These are phyloP conservation scores for Fusarium albidum DNA, from an alignment of 2,329 filamentous ascomycete genomes.

Conservation along the genomic window DNA sequence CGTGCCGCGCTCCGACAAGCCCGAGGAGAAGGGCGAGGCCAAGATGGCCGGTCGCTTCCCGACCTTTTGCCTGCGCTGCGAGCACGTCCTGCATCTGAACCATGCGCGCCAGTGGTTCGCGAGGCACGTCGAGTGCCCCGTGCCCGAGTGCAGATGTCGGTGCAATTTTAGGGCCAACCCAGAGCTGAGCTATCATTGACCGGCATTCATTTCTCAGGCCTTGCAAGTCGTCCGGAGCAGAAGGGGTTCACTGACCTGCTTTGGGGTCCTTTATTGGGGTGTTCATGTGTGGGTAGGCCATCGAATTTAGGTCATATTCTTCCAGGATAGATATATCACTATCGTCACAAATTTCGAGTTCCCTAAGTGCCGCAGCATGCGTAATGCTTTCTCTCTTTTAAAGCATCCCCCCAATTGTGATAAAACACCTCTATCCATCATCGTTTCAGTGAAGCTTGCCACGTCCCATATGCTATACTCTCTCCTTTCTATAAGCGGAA, in stretches of 20 bases:
- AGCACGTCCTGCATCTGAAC: constrained; percentile 73
- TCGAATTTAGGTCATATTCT: not conserved
- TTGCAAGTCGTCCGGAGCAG: not conserved
- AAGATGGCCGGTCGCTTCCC: constrained; percentile 66
- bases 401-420: constrained; percentile 4
- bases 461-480: constrained; percentile 12
- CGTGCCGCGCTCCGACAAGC: constrained; percentile 66
- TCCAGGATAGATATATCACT: not conserved
- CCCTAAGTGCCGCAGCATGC: not conserved
- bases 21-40: constrained; percentile 59
- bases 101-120: constrained; percentile 74
- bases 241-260: too few species aligned
- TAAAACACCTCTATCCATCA: constrained; percentile 20
- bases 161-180: constrained; percentile 70
- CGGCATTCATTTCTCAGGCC: not conserved
- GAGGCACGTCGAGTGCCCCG: constrained; percentile 70
- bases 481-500: constrained; percentile 24
- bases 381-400: constrained; percentile 2
- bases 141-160: constrained; percentile 72
- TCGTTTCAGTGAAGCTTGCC: constrained; percentile 13
- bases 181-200: constrained; percentile 61
- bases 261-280: not conserved
- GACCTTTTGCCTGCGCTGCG: constrained; percentile 74
- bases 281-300: not conserved
- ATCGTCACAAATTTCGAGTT: not conserved